Conservation (phyloP, 2,329 filamentous ascomycete genomes). For the Cyanodermella asteris region DNA sequence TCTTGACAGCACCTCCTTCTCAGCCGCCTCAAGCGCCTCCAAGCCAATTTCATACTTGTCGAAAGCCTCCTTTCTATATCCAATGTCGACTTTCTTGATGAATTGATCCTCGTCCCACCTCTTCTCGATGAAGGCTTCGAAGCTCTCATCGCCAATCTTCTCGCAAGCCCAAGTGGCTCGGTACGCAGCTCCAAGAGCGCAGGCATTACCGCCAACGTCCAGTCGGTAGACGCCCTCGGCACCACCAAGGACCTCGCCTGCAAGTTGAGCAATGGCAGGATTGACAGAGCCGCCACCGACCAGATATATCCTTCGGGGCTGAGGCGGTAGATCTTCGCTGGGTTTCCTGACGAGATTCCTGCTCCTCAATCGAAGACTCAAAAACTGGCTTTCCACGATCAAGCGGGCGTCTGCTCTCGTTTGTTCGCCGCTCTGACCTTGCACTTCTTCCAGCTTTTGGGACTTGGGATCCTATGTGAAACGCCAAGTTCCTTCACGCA, state of each 20-base stretch:
- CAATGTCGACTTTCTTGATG: conserved; percentile 60
- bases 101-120: conserved; percentile 74
- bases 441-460: too few species aligned
- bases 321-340: conserved; percentile 41
- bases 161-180: conserved; percentile 89
- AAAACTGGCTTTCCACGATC: conserved; percentile 86
- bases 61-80: conserved; percentile 55
- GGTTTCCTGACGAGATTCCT: conserved; percentile 47
- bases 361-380: conserved; percentile 73
- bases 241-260: conserved; percentile 74
- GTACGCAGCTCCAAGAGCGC: conserved; percentile 80
- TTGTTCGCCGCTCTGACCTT: too few species aligned
- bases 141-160: conserved; percentile 44
- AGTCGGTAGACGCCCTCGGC: conserved; percentile 80
- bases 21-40: conserved; percentile 55
- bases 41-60: conserved; percentile 58
- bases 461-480: conserved; percentile 38
- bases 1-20: conserved; percentile 44
- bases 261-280: conserved; percentile 63
- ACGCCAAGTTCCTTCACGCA: conserved; percentile 68
- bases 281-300: conserved; percentile 85
- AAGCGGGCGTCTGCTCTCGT: conserved; percentile 67
- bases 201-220: conserved; percentile 87
- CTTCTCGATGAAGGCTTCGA: conserved; percentile 66
- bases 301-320: conserved; percentile 77